A percentile compares a stretch with the other conserved stretches of the same genome.
Evolutionary conservation across 106 monocot species (phyloP).

Genomic region (Ottelia alismoides): DNA sequence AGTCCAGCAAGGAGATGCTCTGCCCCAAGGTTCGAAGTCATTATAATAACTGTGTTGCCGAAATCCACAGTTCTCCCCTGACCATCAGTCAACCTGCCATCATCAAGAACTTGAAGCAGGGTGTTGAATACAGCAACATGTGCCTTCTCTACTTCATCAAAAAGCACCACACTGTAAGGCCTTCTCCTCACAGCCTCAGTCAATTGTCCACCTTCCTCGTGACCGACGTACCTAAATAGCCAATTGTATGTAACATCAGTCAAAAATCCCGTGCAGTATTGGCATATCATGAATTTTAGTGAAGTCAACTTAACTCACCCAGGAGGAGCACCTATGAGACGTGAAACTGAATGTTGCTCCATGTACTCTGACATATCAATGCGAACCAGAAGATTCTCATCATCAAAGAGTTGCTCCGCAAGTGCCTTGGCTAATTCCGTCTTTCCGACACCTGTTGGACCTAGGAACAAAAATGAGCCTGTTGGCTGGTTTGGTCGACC

Average conservation of each 20-base stretch:
- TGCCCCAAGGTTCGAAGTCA: conserved; percentile 66
- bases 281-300: too few species aligned
- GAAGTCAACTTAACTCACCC: conserved; percentile 43
- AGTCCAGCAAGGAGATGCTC: conserved; percentile 48
- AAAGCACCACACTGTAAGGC: too few species aligned
- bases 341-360: conserved; percentile 79
- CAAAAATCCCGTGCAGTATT: too few species aligned
- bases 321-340: conserved; percentile 77
- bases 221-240: conserved; percentile 39
- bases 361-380: conserved; percentile 95
- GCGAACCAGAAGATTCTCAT: too few species aligned
- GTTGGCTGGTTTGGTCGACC: conserved; percentile 85
- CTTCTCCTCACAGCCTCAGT: too few species aligned
- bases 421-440: too few species aligned
- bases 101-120: conserved; percentile 57
- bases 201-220: conserved; percentile 67
- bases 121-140: too few species aligned
- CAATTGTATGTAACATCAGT: not conserved
- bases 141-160: too few species aligned
- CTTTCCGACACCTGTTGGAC: too few species aligned
- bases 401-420: too few species aligned
- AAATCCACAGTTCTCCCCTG: conserved; percentile 61
- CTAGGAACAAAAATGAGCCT: conserved; percentile 81
- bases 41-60: conserved; percentile 43
- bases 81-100: conserved; percentile 51